phyloP scores from a whole-genome alignment of 2,329 filamentous ascomycete genomes.

The Hypoxylon sp. region DNA sequence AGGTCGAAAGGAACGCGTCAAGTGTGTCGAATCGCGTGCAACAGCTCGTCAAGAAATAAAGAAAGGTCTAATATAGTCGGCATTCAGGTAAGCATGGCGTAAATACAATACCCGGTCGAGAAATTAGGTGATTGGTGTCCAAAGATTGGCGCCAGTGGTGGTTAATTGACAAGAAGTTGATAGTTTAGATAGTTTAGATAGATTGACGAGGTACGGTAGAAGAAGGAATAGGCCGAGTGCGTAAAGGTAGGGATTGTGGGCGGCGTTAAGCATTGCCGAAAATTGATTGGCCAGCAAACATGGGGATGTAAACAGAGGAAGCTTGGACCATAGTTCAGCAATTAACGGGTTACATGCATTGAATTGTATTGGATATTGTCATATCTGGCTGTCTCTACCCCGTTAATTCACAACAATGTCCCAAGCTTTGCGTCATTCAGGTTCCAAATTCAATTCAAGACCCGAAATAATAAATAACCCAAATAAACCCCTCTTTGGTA shows the following conservation, averaged over 20 bases:
- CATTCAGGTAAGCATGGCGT: slow-evolving; percentile 40
- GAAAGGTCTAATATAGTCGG: slow-evolving; percentile 7
- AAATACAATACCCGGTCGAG: slow-evolving; percentile 8
- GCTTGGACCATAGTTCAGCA: slow-evolving; percentile 39
- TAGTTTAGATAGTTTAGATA: background rate
- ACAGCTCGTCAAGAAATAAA: slow-evolving; percentile 15
- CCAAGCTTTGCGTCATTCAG: no score
- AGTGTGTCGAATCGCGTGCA: slow-evolving; percentile 27
- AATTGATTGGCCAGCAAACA: slow-evolving; percentile 35
- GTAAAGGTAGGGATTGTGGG: slow-evolving; percentile 33
- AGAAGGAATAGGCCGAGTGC: slow-evolving; percentile 27
- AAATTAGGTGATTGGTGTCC: slow-evolving; percentile 11
- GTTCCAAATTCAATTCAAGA: no score
- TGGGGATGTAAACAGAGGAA: slow-evolving; percentile 42
- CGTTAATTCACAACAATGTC: background rate
- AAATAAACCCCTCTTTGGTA: no score
- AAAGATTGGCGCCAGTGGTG: slow-evolving; percentile 14
- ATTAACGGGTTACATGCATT: slow-evolving; percentile 4
- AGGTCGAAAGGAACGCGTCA: slow-evolving; percentile 39
- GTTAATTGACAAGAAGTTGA: slow-evolving; percentile 13
- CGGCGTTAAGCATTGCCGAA: slow-evolving; percentile 15
- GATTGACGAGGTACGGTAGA: slow-evolving; percentile 21
- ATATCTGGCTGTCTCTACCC: background rate
- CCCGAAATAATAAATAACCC: no score
- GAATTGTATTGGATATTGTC: background rate